These are phyloP conservation scores for Salvia sclarea DNA, from an alignment of 305 asterid species.

Conservation along the genomic window DNA sequence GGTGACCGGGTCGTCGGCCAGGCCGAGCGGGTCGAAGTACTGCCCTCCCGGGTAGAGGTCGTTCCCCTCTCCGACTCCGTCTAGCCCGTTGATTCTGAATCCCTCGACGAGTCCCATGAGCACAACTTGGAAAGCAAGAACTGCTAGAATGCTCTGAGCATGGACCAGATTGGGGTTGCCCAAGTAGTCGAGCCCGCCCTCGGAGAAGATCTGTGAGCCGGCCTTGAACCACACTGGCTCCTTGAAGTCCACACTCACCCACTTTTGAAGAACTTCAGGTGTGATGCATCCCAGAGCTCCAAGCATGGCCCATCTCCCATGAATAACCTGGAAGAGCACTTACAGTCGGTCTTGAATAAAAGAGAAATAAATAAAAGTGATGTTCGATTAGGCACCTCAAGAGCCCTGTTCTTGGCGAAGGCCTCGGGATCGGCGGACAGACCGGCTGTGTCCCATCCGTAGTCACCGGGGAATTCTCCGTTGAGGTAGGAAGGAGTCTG, in stretches of 20 bases:
- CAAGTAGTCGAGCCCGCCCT: conserved; percentile 73
- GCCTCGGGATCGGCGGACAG: conserved; percentile 89
- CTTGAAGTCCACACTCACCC: conserved; percentile 56
- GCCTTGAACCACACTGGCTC: conserved; percentile 91
- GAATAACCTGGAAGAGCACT: conserved; percentile 57
- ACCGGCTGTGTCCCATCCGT: conserved; percentile 92
- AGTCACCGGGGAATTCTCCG: conserved; percentile 87
- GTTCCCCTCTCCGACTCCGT: conserved; percentile 77
- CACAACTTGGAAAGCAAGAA: conserved; percentile 71
- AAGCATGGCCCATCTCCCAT: conserved; percentile 82
- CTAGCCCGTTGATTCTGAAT: conserved; percentile 68
- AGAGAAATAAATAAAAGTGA: no score
- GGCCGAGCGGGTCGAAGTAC: conserved; percentile 78
- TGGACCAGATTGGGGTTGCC: conserved; percentile 80
- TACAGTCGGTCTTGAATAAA: no score
- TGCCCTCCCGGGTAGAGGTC: conserved; percentile 87
- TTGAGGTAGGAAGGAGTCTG: conserved; percentile 83
- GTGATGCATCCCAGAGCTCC: conserved; percentile 82
- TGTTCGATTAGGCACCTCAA: conserved; percentile 48
- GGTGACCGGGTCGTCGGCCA: conserved; percentile 67
- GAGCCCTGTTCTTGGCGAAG: conserved; percentile 77
- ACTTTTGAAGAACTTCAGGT: conserved; percentile 67
- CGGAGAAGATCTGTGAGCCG: conserved; percentile 73
- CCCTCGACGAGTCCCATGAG: conserved; percentile 84
- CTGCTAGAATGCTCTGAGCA: conserved; percentile 81